These are phyloP conservation scores for Solanum chaucha DNA, from an alignment of 257 asterid genomes.

Conservation along the genomic window DNA sequence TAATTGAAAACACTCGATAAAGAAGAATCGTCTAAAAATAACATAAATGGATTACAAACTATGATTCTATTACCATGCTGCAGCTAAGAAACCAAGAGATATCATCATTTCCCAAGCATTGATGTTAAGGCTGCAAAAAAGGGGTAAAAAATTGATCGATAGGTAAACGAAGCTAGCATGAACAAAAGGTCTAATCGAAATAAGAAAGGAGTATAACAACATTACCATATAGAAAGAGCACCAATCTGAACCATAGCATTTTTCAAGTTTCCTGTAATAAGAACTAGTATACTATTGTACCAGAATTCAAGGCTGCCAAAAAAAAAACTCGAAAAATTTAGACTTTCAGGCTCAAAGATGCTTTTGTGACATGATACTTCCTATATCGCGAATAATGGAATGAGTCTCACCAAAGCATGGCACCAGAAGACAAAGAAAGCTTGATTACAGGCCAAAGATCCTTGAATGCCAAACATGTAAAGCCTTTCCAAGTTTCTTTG, in stretches of 20 bases:
- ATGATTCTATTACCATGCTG: slow-evolving; percentile 23
- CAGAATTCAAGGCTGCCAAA: slow-evolving; percentile 55
- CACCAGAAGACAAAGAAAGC: slow-evolving; percentile 74
- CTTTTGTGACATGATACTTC: background rate
- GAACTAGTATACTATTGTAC: slow-evolving; percentile 59
- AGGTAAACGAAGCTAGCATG: background rate
- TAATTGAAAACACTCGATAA: background rate
- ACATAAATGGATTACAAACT: background rate
- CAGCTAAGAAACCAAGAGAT: slow-evolving; percentile 41
- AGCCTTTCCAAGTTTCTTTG: slow-evolving; percentile 64
- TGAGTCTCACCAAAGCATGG: slow-evolving; percentile 53
- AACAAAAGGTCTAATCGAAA: background rate
- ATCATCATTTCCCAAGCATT: slow-evolving; percentile 48
- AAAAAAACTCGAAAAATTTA: background rate
- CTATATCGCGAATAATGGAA: background rate
- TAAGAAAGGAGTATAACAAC: background rate
- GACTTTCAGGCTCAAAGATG: background rate
- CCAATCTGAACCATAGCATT: slow-evolving; percentile 56
- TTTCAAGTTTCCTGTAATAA: slow-evolving; percentile 52
- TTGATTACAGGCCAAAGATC: slow-evolving; percentile 62
- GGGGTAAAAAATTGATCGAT: background rate
- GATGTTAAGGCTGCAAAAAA: slow-evolving; percentile 29
- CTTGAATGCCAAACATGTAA: slow-evolving; percentile 41
- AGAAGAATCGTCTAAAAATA: background rate
- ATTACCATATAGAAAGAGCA: slow-evolving; percentile 71